Evolutionary conservation across 768 basidiomycete genomes (phyloP).

Genomic region (Jaapia argillacea): DNA sequence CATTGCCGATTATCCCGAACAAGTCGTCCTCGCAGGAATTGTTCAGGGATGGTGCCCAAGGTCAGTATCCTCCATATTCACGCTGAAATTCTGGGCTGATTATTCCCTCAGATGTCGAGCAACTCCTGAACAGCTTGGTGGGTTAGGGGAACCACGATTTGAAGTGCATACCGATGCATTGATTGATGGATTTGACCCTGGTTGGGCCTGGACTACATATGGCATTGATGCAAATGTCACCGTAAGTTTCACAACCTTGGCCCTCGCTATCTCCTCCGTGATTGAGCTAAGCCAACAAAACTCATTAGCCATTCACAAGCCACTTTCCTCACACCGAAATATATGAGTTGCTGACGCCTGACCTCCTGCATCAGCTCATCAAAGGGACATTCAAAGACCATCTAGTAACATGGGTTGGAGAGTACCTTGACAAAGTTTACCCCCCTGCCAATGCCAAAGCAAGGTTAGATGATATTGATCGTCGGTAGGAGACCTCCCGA

Average conservation of each 20-base stretch:
- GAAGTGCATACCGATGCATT: conserved; percentile 13
- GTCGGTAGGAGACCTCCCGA: conserved; percentile 9
- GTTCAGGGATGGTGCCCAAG: conserved; percentile 11
- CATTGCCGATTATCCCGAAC: conserved; percentile 15
- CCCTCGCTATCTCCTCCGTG: background rate
- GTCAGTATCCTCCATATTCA: conserved; percentile 3
- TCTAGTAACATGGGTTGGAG: conserved; percentile 22
- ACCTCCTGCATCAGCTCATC: conserved; percentile 26
- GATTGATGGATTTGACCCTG: conserved; percentile 11
- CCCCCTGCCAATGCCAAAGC: conserved; percentile 7
- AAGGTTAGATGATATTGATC: conserved; percentile 23
- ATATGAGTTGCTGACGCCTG: conserved; percentile 20
- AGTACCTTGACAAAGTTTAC: conserved; percentile 15
- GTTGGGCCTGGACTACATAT: conserved; percentile 20
- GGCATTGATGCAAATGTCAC: conserved; percentile 22
- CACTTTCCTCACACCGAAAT: conserved; percentile 24
- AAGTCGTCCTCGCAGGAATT: conserved; percentile 9
- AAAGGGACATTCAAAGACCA: conserved; percentile 30
- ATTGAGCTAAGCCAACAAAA: too few relatives aligned
- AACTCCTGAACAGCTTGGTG: conserved; percentile 15
- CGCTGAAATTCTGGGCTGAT: too few relatives aligned
- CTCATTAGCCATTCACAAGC: conserved; percentile 23
- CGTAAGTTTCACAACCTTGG: conserved; percentile 14
- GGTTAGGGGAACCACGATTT: conserved; percentile 7
- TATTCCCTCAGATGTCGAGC: conserved; percentile 6